Evolutionary conservation across 2,329 filamentous ascomycete genomes (phyloP).

Genomic region (Eutypa lata): DNA sequence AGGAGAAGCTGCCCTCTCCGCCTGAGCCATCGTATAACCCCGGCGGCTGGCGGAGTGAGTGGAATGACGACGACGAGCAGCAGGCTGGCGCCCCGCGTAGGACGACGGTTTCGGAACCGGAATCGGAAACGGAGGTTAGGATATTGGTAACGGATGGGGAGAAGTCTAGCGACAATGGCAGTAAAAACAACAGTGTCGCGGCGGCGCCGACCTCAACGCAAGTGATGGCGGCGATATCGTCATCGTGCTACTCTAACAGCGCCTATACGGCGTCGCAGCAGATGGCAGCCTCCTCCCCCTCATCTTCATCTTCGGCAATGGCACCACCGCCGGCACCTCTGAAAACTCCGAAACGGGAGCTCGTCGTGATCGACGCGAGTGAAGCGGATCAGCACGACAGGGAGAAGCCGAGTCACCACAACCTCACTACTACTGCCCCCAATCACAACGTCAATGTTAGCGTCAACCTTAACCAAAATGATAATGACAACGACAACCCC

Average conservation of each 20-base stretch:
- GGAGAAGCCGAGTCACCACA: too few relatives aligned
- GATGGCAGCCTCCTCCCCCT: not conserved
- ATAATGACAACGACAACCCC: too few relatives aligned
- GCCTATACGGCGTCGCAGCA: not conserved
- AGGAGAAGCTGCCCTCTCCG: slow-evolving; percentile 3
- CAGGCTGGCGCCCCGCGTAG: slow-evolving; percentile 2
- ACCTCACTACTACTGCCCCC: too few relatives aligned
- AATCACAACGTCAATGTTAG: too few relatives aligned
- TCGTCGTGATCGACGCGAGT: too few relatives aligned
- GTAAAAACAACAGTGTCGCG: not conserved
- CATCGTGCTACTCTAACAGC: not conserved
- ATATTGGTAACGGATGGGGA: not conserved
- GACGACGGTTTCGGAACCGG: not conserved
- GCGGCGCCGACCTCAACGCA: not conserved
- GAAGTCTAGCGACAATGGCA: too few relatives aligned
- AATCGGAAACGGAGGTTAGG: too few relatives aligned
- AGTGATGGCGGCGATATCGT: not conserved
- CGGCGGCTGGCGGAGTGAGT: slow-evolving; percentile 24
- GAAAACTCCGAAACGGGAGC: too few relatives aligned
- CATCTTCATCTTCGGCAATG: not conserved
- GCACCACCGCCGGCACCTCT: not conserved
- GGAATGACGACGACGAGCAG: slow-evolving; percentile 19
- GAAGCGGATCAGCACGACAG: too few relatives aligned
- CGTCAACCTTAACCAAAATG: too few relatives aligned
- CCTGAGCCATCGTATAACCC: slow-evolving; percentile 21